Conservation (phyloP, 306 rosid species). For the Medicago ruthenica region DNA sequence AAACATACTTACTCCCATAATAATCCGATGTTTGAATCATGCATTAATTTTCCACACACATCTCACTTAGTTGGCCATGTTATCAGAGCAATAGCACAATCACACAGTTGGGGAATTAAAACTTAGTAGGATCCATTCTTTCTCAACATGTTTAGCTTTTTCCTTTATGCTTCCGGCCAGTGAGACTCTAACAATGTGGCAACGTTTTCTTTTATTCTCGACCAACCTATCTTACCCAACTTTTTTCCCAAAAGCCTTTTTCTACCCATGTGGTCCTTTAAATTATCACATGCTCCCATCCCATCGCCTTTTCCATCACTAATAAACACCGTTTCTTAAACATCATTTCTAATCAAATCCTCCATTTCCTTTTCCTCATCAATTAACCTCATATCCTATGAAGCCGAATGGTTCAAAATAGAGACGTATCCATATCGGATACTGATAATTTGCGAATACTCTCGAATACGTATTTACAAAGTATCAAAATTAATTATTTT, state of each 20-base stretch:
- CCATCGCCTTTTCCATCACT: conserved; percentile 52
- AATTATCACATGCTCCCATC: conserved; percentile 51
- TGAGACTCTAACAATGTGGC: conserved; percentile 40
- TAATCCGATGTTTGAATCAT: background rate
- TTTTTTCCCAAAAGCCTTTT: conserved; percentile 26
- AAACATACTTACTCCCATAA: too few species aligned
- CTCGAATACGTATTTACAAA: too few species aligned
- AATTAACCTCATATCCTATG: too few species aligned
- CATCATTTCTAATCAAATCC: conserved; percentile 55
- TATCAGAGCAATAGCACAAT: background rate
- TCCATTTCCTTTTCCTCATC: conserved; percentile 29
- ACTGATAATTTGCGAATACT: too few species aligned
- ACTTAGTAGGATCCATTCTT: conserved; percentile 17
- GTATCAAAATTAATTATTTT: too few species aligned
- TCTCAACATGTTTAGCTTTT: conserved; percentile 38
- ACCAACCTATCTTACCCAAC: conserved; percentile 50
- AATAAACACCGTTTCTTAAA: conserved; percentile 4
- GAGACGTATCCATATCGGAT: too few species aligned
- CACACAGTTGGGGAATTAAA: conserved; percentile 32
- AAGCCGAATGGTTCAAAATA: too few species aligned
- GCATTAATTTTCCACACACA: too few species aligned
- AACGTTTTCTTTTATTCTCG: conserved; percentile 48
- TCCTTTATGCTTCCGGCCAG: conserved; percentile 49
- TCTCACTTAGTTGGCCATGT: background rate
- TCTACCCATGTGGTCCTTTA: conserved; percentile 44